These are phyloP conservation scores for Pythium plurisporium DNA, from an alignment of 352 stramenopile species.

Conservation along the genomic window DNA sequence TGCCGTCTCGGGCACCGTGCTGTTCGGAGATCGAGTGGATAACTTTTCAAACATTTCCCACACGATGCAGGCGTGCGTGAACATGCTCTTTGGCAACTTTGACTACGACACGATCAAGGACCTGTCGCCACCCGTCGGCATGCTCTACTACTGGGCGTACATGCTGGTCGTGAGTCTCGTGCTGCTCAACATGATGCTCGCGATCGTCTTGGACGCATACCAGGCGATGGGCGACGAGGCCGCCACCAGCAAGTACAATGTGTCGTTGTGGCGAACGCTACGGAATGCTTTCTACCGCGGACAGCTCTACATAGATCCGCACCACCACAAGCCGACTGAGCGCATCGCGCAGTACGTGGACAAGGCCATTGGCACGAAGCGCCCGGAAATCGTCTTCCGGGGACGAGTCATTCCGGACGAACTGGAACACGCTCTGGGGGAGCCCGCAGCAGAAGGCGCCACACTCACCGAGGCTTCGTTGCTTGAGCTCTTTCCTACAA, in stretches of 20 bases:
- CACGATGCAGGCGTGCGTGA: constrained; percentile 51
- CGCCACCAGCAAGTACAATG: constrained; percentile 23
- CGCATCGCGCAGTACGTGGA: not conserved
- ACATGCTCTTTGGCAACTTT: constrained; percentile 67
- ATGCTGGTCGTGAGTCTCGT: constrained; percentile 63
- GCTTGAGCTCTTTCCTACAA: constrained; percentile 10
- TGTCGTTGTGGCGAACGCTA: constrained; percentile 24
- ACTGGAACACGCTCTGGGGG: constrained; percentile 11
- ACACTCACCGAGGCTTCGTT: constrained; percentile 13
- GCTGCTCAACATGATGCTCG: constrained; percentile 71
- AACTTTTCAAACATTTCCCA: constrained; percentile 38
- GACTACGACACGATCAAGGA: constrained; percentile 45
- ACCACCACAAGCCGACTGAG: not conserved
- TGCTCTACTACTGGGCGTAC: constrained; percentile 66
- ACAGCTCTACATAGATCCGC: constrained; percentile 2
- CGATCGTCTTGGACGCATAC: constrained; percentile 60
- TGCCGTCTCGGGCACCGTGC: constrained; percentile 35
- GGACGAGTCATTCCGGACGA: constrained; percentile 19
- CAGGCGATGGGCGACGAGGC: constrained; percentile 38
- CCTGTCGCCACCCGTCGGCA: constrained; percentile 34
- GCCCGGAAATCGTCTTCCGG: constrained; percentile 1
- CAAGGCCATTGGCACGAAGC: not conserved
- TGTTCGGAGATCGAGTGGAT: constrained; percentile 54
- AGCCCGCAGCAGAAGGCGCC: too few relatives aligned
- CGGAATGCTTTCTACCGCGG: constrained; percentile 24